phyloP scores from a whole-genome alignment of 345 rosid genomes.

The rapeseed (Brassica napus) region DNA sequence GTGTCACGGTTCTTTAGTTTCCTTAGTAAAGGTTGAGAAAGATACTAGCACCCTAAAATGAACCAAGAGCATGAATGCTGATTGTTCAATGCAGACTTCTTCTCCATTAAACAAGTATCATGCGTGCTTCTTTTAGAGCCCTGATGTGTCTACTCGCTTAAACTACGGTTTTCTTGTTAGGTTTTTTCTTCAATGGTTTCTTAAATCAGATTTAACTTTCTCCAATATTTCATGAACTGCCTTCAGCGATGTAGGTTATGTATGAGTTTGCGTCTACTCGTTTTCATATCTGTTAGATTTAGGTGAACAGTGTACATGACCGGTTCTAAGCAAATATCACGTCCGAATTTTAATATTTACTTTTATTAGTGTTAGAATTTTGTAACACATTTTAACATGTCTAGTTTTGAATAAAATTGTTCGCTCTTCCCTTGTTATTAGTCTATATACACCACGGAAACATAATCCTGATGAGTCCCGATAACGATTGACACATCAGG shows the following conservation, averaged over 20 bases:
- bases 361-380: neutral
- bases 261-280: neutral
- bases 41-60: neutral
- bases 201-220: neutral
- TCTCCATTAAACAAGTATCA: too few species aligned
- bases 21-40: neutral
- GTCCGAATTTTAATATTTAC: neutral
- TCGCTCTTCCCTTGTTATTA: neutral
- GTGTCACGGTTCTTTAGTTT: neutral
- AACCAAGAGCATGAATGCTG: neutral
- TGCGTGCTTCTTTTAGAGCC: neutral
- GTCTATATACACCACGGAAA: neutral
- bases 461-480: constrained; percentile 1
- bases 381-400: neutral
- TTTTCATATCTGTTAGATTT: neutral
- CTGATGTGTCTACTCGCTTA: neutral
- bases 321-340: neutral
- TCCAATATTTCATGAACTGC: neutral
- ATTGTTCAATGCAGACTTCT: neutral
- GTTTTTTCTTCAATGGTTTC: neutral
- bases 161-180: neutral
- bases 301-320: neutral
- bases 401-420: neutral
- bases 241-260: neutral
- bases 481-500: constrained; percentile 13